Conservation (phyloP, 192 early-diverging fungal species). For the Podila horticola region DNA sequence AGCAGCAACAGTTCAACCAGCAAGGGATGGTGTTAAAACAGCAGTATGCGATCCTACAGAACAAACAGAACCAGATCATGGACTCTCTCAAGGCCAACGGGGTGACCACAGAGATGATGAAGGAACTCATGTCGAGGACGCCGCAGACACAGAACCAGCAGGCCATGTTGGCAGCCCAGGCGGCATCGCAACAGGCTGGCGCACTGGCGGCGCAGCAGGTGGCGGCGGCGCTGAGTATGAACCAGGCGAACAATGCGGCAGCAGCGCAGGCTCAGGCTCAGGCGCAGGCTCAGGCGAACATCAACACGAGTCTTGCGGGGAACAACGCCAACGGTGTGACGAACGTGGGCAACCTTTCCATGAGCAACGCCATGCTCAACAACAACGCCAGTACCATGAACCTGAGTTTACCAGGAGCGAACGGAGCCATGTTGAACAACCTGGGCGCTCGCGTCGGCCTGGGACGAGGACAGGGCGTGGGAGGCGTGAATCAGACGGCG, state of each 20-base stretch:
- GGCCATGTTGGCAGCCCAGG: constrained; percentile 14
- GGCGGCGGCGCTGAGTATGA: constrained; percentile 7
- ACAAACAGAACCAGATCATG: constrained; percentile 30
- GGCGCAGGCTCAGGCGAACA: neutral
- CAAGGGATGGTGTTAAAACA: constrained; percentile 34
- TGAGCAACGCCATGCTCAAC: neutral
- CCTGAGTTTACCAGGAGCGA: neutral
- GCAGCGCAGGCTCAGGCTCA: constrained; percentile 7
- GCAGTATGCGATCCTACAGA: constrained; percentile 12
- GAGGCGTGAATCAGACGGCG: neutral
- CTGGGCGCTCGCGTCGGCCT: neutral
- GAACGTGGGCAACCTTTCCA: neutral
- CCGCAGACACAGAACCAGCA: constrained; percentile 20
- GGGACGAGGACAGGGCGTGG: neutral
- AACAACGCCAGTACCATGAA: neutral
- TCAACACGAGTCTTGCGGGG: too few species aligned
- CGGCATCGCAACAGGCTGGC: constrained; percentile 13
- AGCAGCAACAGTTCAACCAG: constrained; percentile 24
- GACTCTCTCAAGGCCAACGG: constrained; percentile 26
- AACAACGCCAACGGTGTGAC: too few species aligned
- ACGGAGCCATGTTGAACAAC: neutral
- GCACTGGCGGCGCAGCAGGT: constrained; percentile 27
- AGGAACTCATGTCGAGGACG: constrained; percentile 32
- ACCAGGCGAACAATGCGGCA: constrained; percentile 5
- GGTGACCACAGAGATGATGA: constrained; percentile 42